These are phyloP conservation scores for Spinacia oleracea DNA, from an alignment of 179 eudicot species.

Conservation along the genomic window DNA sequence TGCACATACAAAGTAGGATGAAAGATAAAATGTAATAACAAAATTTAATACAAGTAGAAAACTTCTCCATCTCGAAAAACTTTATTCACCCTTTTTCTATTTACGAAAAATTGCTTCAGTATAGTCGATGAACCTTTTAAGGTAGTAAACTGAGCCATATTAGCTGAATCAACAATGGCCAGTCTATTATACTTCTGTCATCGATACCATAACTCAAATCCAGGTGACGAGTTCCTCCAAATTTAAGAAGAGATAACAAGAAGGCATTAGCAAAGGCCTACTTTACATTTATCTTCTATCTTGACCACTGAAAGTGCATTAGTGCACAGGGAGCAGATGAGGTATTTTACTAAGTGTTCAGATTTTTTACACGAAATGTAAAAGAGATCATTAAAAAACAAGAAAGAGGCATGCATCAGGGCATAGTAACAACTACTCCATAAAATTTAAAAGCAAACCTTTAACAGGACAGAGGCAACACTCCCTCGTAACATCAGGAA, in stretches of 20 bases:
- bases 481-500: conserved; percentile 59
- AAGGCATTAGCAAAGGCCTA: not conserved
- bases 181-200: not conserved
- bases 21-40: not conserved
- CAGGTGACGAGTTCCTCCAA: not conserved
- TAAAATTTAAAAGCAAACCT: conserved; percentile 46
- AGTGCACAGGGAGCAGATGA: not conserved
- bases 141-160: not conserved
- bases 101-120: not conserved
- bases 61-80: not conserved
- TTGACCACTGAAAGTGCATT: not conserved
- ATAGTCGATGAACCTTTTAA: not conserved
- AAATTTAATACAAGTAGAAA: not conserved
- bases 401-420: not conserved
- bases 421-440: not conserved
- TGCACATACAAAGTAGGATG: not conserved
- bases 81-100: not conserved
- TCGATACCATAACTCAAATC: not conserved
- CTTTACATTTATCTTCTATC: not conserved
- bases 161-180: not conserved
- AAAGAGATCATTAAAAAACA: not conserved
- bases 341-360: not conserved
- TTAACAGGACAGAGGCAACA: conserved; percentile 96
- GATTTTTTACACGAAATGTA: not conserved
- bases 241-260: not conserved